Conservation (phyloP, 1,139 yeast species). For the Nadsonia starkeyi-henricii region DNA sequence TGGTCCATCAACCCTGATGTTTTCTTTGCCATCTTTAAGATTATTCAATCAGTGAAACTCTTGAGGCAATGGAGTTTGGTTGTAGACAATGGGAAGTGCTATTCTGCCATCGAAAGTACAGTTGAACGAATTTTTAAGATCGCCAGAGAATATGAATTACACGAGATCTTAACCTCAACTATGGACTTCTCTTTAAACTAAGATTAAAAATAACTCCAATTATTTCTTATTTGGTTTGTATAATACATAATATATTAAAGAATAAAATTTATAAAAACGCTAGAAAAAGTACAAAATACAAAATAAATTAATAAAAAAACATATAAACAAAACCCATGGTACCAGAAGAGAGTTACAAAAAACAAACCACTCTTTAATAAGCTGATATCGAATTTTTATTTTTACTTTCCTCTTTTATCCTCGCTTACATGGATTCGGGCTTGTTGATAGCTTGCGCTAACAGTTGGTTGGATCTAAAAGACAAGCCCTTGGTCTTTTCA, state of each 20-base stretch:
- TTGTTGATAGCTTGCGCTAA: constrained; percentile 24
- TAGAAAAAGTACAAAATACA: constrained; percentile 2
- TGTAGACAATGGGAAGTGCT: neutral
- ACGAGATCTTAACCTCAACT: constrained; percentile 1
- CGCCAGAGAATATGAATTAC: constrained; percentile 2
- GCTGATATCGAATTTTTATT: neutral
- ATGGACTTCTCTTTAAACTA: neutral
- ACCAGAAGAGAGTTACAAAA: neutral
- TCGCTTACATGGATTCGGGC: neutral
- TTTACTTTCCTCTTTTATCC: neutral
- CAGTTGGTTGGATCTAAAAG: constrained; percentile 42
- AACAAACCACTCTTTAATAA: neutral
- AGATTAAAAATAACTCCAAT: neutral
- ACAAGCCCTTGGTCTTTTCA: constrained; percentile 46
- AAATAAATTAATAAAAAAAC: neutral
- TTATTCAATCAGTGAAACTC: constrained; percentile 5
- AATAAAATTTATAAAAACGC: constrained; percentile 1
- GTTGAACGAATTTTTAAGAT: neutral
- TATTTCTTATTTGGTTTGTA: neutral
- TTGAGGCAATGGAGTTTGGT: constrained; percentile 1
- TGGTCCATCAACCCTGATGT: constrained; percentile 21
- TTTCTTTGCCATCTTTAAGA: constrained; percentile 9
- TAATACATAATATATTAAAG: neutral
- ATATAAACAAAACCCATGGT: neutral
- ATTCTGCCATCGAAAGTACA: neutral